Conservation (phyloP, 306 rosid genomes). For the Mimosa bimucronata region DNA sequence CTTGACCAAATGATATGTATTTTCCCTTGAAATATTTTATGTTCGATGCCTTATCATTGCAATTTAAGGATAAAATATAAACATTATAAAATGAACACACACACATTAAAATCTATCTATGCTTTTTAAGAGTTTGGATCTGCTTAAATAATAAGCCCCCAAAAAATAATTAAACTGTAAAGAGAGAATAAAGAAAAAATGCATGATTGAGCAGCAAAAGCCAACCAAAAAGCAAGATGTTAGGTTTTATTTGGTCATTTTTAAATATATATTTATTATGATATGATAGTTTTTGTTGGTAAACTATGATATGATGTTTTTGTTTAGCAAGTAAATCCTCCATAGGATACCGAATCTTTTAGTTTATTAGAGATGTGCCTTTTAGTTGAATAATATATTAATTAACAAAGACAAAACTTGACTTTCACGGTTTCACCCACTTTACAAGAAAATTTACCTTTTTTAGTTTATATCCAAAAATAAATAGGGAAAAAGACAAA, state of each 20-base stretch:
- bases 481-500: neutral
- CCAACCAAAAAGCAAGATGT: neutral
- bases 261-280: too few relatives aligned
- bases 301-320: conserved; percentile 1
- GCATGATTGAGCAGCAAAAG: neutral
- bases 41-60: neutral
- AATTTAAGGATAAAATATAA: too few relatives aligned
- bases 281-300: neutral
- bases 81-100: neutral
- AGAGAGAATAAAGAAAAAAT: neutral
- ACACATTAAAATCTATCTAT: neutral
- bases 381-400: neutral
- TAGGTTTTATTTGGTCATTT: conserved; percentile 23
- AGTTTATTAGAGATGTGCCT: neutral
- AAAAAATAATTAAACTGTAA: neutral
- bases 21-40: neutral
- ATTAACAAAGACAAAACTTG: conserved; percentile 40
- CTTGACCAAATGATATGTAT: too few relatives aligned
- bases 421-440: conserved; percentile 50
- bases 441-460: conserved; percentile 30
- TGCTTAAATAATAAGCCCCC: neutral
- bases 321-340: neutral
- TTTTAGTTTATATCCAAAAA: neutral
- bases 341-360: conserved; percentile 36
- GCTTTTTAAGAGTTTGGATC: neutral